These are phyloP conservation scores for Ensete ventricosum DNA, from an alignment of 176 grass and related monocot species.

Conservation along the genomic window DNA sequence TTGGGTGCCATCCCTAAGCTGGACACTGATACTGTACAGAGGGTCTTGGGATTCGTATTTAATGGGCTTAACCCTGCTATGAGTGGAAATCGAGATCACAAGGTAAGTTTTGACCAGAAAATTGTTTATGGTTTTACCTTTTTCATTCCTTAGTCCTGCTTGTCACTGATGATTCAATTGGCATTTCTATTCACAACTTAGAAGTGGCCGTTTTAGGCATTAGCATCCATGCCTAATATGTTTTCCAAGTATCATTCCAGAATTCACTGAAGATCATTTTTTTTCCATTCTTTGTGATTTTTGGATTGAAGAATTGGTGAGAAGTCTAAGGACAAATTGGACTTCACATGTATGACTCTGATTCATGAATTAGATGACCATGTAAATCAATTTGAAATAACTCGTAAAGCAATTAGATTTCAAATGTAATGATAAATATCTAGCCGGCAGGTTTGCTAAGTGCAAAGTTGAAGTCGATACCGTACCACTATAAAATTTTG, in stretches of 20 bases:
- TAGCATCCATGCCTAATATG: too few species aligned
- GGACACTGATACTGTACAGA: slow-evolving; percentile 72
- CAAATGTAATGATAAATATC: neutral
- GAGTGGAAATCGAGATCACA: slow-evolving; percentile 53
- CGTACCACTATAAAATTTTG: too few species aligned
- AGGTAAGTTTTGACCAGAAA: slow-evolving; percentile 30
- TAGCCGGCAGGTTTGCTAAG: too few species aligned
- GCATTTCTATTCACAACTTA: too few species aligned
- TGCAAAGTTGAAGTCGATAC: too few species aligned
- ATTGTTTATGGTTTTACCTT: slow-evolving; percentile 9
- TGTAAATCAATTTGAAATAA: neutral
- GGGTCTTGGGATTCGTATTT: slow-evolving; percentile 74
- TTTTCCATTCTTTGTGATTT: neutral
- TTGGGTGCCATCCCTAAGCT: slow-evolving; percentile 69
- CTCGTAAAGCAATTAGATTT: neutral
- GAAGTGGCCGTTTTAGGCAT: too few species aligned
- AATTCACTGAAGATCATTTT: neutral
- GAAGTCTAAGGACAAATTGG: neutral
- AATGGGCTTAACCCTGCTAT: slow-evolving; percentile 65
- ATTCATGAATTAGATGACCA: neutral
- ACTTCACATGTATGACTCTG: neutral
- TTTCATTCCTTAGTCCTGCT: neutral
- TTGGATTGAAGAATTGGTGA: neutral
- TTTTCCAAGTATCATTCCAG: neutral
- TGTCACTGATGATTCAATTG: neutral